phyloP scores from a whole-genome alignment of 352 stramenopile genomes.

The Phytophthora cajani region DNA sequence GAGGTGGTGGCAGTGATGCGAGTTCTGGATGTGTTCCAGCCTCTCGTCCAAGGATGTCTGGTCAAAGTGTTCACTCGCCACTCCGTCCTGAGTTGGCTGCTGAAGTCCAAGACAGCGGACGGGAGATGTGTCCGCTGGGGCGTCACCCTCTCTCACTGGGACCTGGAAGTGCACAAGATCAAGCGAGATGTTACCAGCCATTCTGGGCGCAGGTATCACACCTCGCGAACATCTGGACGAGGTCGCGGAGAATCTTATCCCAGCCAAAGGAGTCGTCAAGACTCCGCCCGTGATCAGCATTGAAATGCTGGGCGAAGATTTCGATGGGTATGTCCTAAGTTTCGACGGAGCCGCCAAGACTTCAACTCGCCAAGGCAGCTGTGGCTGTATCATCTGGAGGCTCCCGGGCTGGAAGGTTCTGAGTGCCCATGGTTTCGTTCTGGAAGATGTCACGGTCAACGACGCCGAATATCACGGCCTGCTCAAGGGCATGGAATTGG shows the following conservation, averaged over 20 bases:
- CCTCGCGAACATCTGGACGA: slow-evolving; percentile 2
- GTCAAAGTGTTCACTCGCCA: slow-evolving; percentile 1
- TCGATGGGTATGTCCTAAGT: not conserved
- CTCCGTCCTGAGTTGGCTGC: slow-evolving; percentile 7
- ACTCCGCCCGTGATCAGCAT: slow-evolving; percentile 5
- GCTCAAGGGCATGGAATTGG: not conserved
- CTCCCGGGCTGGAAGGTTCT: not conserved
- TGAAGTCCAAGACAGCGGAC: slow-evolving; percentile 4
- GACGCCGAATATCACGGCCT: slow-evolving; percentile 5
- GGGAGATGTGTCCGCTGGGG: not conserved
- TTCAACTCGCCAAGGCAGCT: not conserved
- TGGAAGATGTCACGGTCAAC: slow-evolving; percentile 7
- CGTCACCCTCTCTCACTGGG: not conserved
- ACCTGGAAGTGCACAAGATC: slow-evolving; percentile 1
- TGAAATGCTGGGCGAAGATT: slow-evolving; percentile 5
- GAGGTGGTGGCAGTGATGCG: not conserved
- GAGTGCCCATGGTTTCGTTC: not conserved
- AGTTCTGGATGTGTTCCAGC: not conserved
- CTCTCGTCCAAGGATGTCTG: not conserved
- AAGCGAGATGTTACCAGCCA: not conserved
- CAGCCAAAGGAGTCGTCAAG: not conserved
- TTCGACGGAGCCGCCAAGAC: slow-evolving; percentile 10
- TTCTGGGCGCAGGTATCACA: not conserved
- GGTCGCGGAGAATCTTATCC: not conserved
- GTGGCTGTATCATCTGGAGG: slow-evolving; percentile 2